Conservation (phyloP, 1,284 basidiomycete species). For the Sutorius eximius region DNA sequence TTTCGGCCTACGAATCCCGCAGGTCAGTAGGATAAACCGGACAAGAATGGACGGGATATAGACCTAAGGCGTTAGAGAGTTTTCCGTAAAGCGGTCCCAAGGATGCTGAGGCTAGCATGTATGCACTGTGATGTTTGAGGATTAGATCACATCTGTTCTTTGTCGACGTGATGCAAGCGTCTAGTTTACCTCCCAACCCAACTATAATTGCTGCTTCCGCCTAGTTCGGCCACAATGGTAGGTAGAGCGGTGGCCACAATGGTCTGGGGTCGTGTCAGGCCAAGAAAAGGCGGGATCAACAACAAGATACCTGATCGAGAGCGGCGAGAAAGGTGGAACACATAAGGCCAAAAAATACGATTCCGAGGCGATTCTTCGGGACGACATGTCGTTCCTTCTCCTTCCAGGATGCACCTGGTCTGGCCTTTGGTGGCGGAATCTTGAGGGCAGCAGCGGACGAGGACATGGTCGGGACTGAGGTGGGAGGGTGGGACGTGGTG, state of each 20-base stretch:
- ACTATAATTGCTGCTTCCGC: conserved; percentile 38
- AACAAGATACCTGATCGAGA: conserved; percentile 50
- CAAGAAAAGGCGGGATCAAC: not conserved
- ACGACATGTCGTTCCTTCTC: conserved; percentile 50
- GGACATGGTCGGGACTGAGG: conserved; percentile 6
- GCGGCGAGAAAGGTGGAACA: conserved; percentile 56
- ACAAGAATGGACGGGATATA: not conserved
- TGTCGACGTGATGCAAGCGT: not conserved
- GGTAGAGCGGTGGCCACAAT: conserved; percentile 41
- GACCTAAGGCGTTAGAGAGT: conserved; percentile 35
- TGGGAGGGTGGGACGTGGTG: not conserved
- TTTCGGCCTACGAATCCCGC: conserved; percentile 34
- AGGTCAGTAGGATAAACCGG: not conserved
- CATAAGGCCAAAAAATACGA: conserved; percentile 61
- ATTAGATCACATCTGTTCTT: not conserved
- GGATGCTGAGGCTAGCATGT: conserved; percentile 38
- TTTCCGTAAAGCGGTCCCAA: conserved; percentile 43
- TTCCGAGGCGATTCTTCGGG: conserved; percentile 52
- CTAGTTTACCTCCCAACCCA: conserved; percentile 35
- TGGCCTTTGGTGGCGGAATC: conserved; percentile 24
- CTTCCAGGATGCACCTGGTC: conserved; percentile 53
- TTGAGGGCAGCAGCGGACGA: not conserved
- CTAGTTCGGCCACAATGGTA: conserved; percentile 38
- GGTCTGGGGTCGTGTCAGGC: conserved; percentile 28
- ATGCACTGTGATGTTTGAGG: conserved; percentile 28